Percentiles rank a stretch among this genome's conserved stretches.
Conservation (phyloP, 768 basidiomycete genomes). For the Multifurca ochricompacta region DNA sequence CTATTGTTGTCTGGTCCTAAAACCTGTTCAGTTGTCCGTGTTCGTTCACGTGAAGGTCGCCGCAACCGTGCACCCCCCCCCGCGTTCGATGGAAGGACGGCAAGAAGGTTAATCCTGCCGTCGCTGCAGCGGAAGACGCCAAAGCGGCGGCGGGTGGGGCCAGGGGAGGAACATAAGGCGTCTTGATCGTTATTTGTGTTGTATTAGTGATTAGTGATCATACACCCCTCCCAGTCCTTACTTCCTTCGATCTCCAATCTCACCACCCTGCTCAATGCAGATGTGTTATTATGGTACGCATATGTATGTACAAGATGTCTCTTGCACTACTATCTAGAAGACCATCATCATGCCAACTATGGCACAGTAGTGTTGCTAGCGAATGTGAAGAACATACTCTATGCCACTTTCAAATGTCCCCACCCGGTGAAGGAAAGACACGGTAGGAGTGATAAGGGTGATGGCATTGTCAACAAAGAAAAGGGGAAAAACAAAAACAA, state of each 20-base stretch:
- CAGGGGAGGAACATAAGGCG: conserved; percentile 8
- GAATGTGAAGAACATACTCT: conserved; percentile 29
- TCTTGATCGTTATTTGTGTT: conserved; percentile 9
- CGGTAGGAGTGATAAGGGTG: conserved; percentile 31
- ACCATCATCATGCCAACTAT: conserved; percentile 28
- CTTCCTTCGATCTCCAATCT: not conserved
- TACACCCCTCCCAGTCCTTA: conserved; percentile 4
- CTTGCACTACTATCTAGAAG: conserved; percentile 35
- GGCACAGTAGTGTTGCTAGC: conserved; percentile 32
- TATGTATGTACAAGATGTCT: conserved; percentile 21
- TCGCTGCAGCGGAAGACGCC: conserved; percentile 85
- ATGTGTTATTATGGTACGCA: too few relatives aligned
- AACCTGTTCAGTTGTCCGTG: conserved; percentile 74
- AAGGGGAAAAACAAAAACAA: not conserved
- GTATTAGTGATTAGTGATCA: conserved; percentile 20
- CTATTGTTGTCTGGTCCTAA: not conserved
- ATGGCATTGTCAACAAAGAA: conserved; percentile 19
- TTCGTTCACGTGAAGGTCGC: conserved; percentile 90
- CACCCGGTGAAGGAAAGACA: conserved; percentile 17
- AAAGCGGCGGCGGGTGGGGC: conserved; percentile 52
- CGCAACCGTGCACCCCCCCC: conserved; percentile 97
- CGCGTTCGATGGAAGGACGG: conserved; percentile 93
- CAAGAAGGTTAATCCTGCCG: conserved; percentile 95
- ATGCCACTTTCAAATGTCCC: conserved; percentile 27
- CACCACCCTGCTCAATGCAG: too few relatives aligned